A percentile compares a stretch with the other conserved stretches of the same genome.
Evolutionary conservation across 2,329 filamentous ascomycete genomes (phyloP).

Genomic region (Paramyrothecium roridum): DNA sequence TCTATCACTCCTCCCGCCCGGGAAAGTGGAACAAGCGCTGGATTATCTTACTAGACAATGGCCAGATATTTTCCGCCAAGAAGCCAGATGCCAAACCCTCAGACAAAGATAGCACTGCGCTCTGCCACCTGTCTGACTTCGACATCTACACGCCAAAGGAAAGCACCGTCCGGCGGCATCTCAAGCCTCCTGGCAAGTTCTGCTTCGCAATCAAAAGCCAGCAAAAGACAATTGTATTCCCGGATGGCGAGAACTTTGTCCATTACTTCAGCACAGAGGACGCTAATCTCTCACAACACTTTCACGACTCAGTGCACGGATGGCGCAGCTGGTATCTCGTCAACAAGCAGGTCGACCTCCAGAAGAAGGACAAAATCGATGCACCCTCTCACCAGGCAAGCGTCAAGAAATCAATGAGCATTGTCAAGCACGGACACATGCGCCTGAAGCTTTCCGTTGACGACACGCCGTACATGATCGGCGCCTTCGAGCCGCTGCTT

Average conservation of each 20-base stretch:
- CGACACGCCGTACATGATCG: constrained; percentile 59
- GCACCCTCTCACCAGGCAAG: constrained; percentile 4
- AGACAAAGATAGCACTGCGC: constrained; percentile 64
- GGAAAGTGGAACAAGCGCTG: constrained; percentile 85
- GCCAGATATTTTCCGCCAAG: constrained; percentile 71
- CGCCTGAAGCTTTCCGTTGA: constrained; percentile 34
- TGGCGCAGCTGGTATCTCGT: constrained; percentile 95
- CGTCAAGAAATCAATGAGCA: constrained; percentile 1
- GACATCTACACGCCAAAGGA: constrained; percentile 81
- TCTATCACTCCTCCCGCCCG: constrained; percentile 78
- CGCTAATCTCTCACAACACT: constrained; percentile 59
- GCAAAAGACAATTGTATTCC: constrained; percentile 80
- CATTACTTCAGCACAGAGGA: constrained; percentile 90
- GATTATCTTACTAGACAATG: constrained; percentile 69
- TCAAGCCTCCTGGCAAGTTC: constrained; percentile 80
- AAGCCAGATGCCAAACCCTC: constrained; percentile 56
- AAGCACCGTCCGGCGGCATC: constrained; percentile 62
- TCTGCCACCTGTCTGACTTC: constrained; percentile 88
- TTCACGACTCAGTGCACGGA: constrained; percentile 67
- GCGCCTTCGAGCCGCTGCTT: constrained; percentile 65
- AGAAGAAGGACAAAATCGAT: constrained; percentile 24
- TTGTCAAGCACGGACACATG: constrained; percentile 27
- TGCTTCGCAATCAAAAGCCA: constrained; percentile 92
- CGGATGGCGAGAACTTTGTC: constrained; percentile 79
- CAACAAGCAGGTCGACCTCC: constrained; percentile 58